Conservation (phyloP, 352 stramenopile genomes). For the Pilasporangium apinafurcum region DNA sequence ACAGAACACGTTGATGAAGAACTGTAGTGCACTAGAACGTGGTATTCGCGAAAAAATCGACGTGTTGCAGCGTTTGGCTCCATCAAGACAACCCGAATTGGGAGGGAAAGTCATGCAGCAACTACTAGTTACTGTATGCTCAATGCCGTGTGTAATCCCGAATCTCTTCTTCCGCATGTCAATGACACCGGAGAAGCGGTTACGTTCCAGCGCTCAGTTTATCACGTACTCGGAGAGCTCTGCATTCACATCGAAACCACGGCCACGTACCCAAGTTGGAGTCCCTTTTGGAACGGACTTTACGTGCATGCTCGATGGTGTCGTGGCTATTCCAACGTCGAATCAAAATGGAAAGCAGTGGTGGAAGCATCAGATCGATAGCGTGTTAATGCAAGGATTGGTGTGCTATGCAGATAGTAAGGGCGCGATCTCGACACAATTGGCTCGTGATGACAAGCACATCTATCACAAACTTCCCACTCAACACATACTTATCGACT, state of each 20-base stretch:
- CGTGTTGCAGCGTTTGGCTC: constrained; percentile 12
- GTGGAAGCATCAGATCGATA: constrained; percentile 1
- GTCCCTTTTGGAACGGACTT: constrained; percentile 46
- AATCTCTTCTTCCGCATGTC: constrained; percentile 37
- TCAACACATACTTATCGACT: no score
- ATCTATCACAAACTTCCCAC: constrained; percentile 13
- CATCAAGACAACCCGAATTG: constrained; percentile 11
- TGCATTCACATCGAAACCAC: constrained; percentile 35
- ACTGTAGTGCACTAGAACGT: constrained; percentile 10
- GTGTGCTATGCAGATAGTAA: constrained; percentile 15
- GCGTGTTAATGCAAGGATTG: constrained; percentile 20
- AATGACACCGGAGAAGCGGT: constrained; percentile 8
- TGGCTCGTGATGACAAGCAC: constrained; percentile 7
- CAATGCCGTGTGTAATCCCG: constrained; percentile 17
- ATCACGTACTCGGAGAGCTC: constrained; percentile 35
- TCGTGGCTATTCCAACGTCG: constrained; percentile 9
- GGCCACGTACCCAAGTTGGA: constrained; percentile 38
- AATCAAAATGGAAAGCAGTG: neutral
- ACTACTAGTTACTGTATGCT: constrained; percentile 21
- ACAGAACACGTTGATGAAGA: constrained; percentile 7
- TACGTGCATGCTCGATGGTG: constrained; percentile 35
- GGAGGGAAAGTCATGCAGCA: constrained; percentile 31
- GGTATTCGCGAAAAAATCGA: neutral
- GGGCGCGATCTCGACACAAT: neutral
- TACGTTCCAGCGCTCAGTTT: constrained; percentile 36